Evolutionary conservation across 1,284 basidiomycete species (phyloP).

Genomic region (Bjerkandera adusta): DNA sequence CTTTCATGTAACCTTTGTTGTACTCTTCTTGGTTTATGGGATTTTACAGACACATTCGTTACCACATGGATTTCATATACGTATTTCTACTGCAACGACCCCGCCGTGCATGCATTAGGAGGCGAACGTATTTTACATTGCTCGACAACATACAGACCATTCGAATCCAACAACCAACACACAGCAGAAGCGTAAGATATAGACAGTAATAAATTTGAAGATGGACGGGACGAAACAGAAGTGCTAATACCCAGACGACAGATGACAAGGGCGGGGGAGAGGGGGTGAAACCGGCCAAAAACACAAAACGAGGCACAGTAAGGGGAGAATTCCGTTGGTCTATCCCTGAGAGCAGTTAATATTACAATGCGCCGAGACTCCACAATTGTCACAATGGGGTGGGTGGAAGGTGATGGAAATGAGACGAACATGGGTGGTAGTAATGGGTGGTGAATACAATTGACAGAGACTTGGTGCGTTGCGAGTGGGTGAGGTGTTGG

Average conservation of each 20-base stretch:
- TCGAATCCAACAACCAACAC: constrained; percentile 1
- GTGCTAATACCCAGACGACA: constrained; percentile 8
- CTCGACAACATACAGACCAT: constrained; percentile 9
- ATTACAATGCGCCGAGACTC: constrained; percentile 28
- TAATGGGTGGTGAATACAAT: constrained; percentile 9
- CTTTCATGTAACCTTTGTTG: too few relatives aligned
- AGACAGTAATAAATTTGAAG: background rate
- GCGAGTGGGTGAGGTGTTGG: background rate
- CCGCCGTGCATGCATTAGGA: too few relatives aligned
- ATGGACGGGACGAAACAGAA: constrained; percentile 6
- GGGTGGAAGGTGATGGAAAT: constrained; percentile 8
- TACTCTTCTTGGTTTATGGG: too few relatives aligned
- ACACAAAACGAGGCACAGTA: constrained; percentile 13
- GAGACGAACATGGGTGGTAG: constrained; percentile 4
- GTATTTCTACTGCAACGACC: too few relatives aligned
- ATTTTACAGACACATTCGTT: too few relatives aligned
- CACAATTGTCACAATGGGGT: constrained; percentile 15
- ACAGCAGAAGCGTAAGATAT: constrained; percentile 3
- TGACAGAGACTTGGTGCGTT: background rate
- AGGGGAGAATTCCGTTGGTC: constrained; percentile 24
- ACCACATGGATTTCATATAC: too few relatives aligned
- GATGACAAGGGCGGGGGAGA: constrained; percentile 3
- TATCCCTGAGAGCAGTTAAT: constrained; percentile 31
- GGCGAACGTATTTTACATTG: constrained; percentile 14
- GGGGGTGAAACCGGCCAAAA: constrained; percentile 7